Conservation (phyloP, 768 basidiomycete genomes). For the Leccinum arenicola region DNA sequence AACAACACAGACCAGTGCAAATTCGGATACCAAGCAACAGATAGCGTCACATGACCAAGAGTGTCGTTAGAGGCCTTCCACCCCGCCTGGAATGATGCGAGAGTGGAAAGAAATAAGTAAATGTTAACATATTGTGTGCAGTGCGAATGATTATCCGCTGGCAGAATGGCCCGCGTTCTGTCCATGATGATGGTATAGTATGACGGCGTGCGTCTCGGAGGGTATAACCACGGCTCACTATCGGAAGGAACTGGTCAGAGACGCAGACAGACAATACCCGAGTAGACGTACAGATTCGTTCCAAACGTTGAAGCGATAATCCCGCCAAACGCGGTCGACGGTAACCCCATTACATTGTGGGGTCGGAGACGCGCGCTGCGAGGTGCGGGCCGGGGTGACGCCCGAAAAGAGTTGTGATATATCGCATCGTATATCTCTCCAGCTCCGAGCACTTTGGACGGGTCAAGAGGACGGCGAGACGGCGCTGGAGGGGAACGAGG, state of each 20-base stretch:
- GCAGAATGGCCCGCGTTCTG: slow-evolving; percentile 31
- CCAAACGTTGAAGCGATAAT: slow-evolving; percentile 65
- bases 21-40: slow-evolving; percentile 18
- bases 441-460: slow-evolving; percentile 54
- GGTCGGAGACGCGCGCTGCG: slow-evolving; percentile 33
- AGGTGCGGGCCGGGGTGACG: slow-evolving; percentile 29
- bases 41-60: slow-evolving; percentile 30
- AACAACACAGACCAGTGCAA: slow-evolving; percentile 12
- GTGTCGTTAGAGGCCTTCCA: slow-evolving; percentile 13
- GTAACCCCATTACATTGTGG: slow-evolving; percentile 50
- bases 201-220: slow-evolving; percentile 18
- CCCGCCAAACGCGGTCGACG: slow-evolving; percentile 66
- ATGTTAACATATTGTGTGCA: slow-evolving; percentile 32
- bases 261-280: neutral
- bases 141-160: slow-evolving; percentile 24
- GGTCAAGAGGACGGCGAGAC: slow-evolving; percentile 2
- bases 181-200: slow-evolving; percentile 28
- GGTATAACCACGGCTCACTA: slow-evolving; percentile 29
- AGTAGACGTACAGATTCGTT: slow-evolving; percentile 40
- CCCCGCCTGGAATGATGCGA: slow-evolving; percentile 14
- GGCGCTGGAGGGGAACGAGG: slow-evolving; percentile 3
- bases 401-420: slow-evolving; percentile 59
- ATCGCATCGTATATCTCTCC: slow-evolving; percentile 61
- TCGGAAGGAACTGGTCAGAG: slow-evolving; percentile 8
- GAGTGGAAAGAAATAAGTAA: slow-evolving; percentile 22